Base-by-base conservation (phyloP, 768 basidiomycete species). In the Mycena latifolia region DNA sequence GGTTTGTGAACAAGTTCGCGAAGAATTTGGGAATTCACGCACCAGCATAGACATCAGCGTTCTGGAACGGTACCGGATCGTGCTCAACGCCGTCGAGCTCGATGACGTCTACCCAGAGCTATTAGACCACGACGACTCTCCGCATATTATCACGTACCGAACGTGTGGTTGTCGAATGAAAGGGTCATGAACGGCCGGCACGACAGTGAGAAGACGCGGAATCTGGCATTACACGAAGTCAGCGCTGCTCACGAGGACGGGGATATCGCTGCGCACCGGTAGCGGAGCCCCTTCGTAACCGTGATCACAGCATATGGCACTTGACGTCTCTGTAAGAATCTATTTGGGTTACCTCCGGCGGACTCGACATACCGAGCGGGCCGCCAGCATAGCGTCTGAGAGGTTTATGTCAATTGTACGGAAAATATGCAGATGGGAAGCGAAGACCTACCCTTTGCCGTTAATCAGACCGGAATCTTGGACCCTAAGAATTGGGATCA, bases 381-480 rank as follows among this genome's bases (percentile, higher is more conserved):
- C 12, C 33, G 14, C 33, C 33, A 14, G 6, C 14, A 14, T 35
- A 35, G 33, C 33, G 33, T 35, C 33, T 35, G n/a, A 35, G 8
- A 35, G 14, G 6, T 35, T 35, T 35, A 14, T 7, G 33, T 35
- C 14, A 35, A 14, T 35, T 14, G 33, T 35, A 35, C 33, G 14
- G 33, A 35, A 14, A 35, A 35, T n/a, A n/a, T n/a, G n/a, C n/a
- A n/a, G n/a, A n/a, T n/a, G 33, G 14, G 33, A 35, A 7, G 6
- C 33, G 14, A 35, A 35, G 33, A 69, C 67, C 18, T 0, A 66
- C 64, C 69, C 69, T 35, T 29, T 41, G 0, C 84, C 84, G 55
- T 86, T 87, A 53, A 88, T 84, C 50, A 86, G 69, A 62, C 81
- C 81, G 11, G 86, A 79, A 56, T 85, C 74, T 27, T 56, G 75